A percentile compares a stretch with the other conserved stretches of the same genome.
phyloP scores from a whole-genome alignment of 139 green algal species.

The Monoraphidium neglectum region DNA sequence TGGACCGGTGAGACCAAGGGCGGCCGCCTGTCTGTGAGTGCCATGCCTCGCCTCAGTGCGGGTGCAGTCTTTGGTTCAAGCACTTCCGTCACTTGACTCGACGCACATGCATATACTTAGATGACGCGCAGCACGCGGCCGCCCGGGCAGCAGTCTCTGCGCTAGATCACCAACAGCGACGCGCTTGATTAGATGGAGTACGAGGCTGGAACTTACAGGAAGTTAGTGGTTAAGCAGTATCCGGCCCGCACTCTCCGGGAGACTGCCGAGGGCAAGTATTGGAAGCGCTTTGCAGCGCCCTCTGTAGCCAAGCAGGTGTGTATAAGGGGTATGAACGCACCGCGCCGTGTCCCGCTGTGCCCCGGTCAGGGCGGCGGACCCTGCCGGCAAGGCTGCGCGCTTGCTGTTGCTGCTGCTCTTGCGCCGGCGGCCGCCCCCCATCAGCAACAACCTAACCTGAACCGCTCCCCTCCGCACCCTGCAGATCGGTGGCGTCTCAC shows the following conservation, averaged over 20 bases:
- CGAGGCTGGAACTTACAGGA: constrained; percentile 66
- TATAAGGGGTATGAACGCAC: too few species aligned
- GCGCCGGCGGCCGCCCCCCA: not conserved
- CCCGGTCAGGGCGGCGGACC: too few species aligned
- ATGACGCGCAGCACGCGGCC: not conserved
- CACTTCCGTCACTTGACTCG: too few species aligned
- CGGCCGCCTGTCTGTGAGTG: too few species aligned
- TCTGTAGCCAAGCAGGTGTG: constrained; percentile 69
- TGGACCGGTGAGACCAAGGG: too few species aligned
- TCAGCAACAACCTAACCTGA: too few species aligned
- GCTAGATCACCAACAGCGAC: not conserved
- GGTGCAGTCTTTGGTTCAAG: not conserved
- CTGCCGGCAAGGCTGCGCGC: not conserved
- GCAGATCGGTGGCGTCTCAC: constrained; percentile 78
- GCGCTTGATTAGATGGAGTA: constrained; percentile 64
- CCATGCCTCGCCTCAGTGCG: too few species aligned
- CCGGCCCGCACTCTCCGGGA: constrained; percentile 64
- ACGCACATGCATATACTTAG: too few species aligned
- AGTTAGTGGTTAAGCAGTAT: constrained; percentile 70
- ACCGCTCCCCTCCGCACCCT: not conserved
- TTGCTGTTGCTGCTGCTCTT: not conserved
- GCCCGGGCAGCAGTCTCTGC: not conserved
- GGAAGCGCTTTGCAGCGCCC: constrained; percentile 70
- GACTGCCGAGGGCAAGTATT: constrained; percentile 87
- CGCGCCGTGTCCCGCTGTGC: too few species aligned